A percentile compares a stretch with the other conserved stretches of the same genome.
Conservation (phyloP, 768 basidiomycete genomes). For the Agrocybe praecox region DNA sequence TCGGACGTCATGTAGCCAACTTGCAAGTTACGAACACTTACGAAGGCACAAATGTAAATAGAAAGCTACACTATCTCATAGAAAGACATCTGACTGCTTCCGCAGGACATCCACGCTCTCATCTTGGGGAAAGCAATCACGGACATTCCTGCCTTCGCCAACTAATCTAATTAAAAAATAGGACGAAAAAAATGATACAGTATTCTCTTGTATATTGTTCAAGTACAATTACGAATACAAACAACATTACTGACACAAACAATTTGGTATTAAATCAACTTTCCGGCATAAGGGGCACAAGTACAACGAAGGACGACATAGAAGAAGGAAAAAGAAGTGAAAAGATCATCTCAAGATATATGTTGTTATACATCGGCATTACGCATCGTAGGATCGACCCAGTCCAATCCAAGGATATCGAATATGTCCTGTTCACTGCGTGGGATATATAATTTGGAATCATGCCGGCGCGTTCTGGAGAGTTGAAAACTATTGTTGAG, state of each 20-base stretch:
- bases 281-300: no score
- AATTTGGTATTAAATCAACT: neutral
- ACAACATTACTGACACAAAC: neutral
- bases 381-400: conserved; percentile 69
- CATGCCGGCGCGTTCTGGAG: conserved; percentile 60
- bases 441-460: conserved; percentile 62
- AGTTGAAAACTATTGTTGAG: no score
- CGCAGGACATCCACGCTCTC: conserved; percentile 85
- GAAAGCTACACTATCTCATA: neutral
- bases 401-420: conserved; percentile 66
- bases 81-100: conserved; percentile 7
- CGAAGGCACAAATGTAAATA: conserved; percentile 74
- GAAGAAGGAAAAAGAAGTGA: neutral
- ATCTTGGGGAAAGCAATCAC: conserved; percentile 95
- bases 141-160: conserved; percentile 82
- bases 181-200: neutral
- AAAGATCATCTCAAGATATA: no score
- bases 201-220: neutral
- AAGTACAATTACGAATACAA: no score
- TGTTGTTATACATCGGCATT: conserved; percentile 64
- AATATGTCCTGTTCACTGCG: conserved; percentile 76
- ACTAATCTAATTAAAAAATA: conserved; percentile 30
- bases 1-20: conserved; percentile 94
- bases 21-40: conserved; percentile 96
- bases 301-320: neutral